Base-by-base conservation (phyloP, 208 protist species). In the Vickermania spadyakhi region DNA sequence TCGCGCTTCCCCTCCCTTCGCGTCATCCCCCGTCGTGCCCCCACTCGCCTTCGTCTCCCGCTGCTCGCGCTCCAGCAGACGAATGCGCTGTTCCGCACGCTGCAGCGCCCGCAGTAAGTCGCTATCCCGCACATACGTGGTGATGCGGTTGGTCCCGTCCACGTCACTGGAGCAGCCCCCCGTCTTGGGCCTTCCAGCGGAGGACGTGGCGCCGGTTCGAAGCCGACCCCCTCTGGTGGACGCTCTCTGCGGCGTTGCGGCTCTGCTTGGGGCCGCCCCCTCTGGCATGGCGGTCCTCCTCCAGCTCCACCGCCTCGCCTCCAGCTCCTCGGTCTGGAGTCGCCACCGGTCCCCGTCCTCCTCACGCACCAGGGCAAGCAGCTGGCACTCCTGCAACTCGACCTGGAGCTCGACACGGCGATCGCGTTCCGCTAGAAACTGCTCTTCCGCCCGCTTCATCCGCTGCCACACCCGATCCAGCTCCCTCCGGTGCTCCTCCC, bases 21-120 rank as follows among this genome's bases (percentile, higher is more conserved):
- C 36, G 36, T 18, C 18, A 18, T 18, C 36, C 18, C 36, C 36
- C 18, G 36, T 45, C 36, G 36, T 45, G 7, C 27, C 18, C 53
- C 25, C 31, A 49, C 31, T 52, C 51, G 64, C 41, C 23, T 13
- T 26, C 26, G 23, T n/a, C 13, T 53, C 30, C 55, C 4, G 11
- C 21, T 66, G 28, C 5, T 25, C 18, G 13, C 7, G 26, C 62
- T 90, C 79, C 26, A 90, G 61, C 27, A 72, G 31, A 2, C 45
- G 54, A 23, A 81, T 72, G 14, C 74, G 75, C 3, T 49, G 36
- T 68, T 90, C 83, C 5, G 83, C 73, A 25, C 57, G 57, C n/a
- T 73, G 67, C 58, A 90, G 49, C 1, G 75, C 70, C 5, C 77
- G 76, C 31, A 90, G 66, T 23, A 90, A 66, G 49, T 90, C 79